Conservation (phyloP, 768 basidiomycete genomes). For the Kwoniella sp. region DNA sequence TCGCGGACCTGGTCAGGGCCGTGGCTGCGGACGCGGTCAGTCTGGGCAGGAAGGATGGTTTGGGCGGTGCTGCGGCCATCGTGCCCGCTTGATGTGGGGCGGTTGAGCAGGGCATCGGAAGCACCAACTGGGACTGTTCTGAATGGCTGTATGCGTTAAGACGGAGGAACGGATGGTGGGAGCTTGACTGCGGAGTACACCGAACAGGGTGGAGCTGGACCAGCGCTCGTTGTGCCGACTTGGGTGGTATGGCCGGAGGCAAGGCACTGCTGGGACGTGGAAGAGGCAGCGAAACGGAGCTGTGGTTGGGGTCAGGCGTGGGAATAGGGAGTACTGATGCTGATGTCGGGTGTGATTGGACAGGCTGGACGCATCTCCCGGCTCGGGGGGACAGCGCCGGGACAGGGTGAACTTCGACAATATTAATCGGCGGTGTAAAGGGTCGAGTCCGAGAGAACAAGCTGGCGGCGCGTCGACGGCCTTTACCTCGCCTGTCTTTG, state of each 20-base stretch:
- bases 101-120: no score
- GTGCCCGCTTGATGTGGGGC: no score
- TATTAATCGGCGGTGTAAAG: constrained; percentile 27
- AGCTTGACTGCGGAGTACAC: no score
- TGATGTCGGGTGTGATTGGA: neutral
- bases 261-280: neutral
- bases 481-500: no score
- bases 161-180: no score
- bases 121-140: no score
- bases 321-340: neutral
- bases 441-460: constrained; percentile 23
- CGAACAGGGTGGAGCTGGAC: no score
- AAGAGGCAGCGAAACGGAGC: constrained; percentile 1
- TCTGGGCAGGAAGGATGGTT: no score
- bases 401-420: constrained; percentile 15
- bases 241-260: no score
- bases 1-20: neutral
- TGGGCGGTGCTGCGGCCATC: no score
- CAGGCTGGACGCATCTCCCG: neutral
- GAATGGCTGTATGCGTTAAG: no score
- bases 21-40: neutral
- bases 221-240: no score
- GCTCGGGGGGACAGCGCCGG: constrained; percentile 1
- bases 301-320: neutral
- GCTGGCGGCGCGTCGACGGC: constrained; percentile 14